A percentile compares a stretch with the other conserved stretches of the same genome.
Evolutionary conservation across 202 grass and related monocot species (phyloP).

Genomic region (Hordeum pubiflorum): DNA sequence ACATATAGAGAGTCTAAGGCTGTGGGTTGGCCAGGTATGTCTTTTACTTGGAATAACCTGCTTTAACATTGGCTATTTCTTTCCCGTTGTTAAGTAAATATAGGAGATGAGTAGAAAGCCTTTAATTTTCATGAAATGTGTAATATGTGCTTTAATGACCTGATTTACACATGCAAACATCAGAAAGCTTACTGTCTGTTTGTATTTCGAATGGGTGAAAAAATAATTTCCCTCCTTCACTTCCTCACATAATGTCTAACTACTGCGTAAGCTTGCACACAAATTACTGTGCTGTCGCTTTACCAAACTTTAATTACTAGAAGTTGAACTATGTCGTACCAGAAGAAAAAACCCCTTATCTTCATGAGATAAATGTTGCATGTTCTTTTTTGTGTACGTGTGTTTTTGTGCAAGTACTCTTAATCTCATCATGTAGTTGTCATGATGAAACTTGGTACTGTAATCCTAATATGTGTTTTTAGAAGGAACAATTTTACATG

Average conservation of each 20-base stretch:
- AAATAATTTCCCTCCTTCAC: background rate
- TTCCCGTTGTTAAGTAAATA: constrained; percentile 6
- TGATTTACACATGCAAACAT: background rate
- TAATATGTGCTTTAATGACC: constrained; percentile 11
- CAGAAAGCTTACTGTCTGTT: background rate
- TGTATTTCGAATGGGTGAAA: background rate
- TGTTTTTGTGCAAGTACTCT: background rate
- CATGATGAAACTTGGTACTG: constrained; percentile 19
- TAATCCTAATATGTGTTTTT: constrained; percentile 15
- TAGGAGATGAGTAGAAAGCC: background rate
- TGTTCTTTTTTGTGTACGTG: background rate
- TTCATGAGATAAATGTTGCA: constrained; percentile 1
- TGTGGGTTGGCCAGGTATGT: constrained; percentile 93
- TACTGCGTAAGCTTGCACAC: background rate
- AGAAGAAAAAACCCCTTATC: background rate
- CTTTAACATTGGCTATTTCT: background rate
- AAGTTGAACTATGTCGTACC: background rate
- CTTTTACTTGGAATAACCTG: constrained; percentile 10
- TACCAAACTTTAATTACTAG: background rate
- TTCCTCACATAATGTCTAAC: background rate
- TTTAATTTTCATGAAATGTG: background rate
- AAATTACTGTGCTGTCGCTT: background rate
- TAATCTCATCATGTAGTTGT: background rate
- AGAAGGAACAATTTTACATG: constrained; percentile 6
- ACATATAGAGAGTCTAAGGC: constrained; percentile 80